Conservation (phyloP, 345 rosid species). For the Raphanus raphanistrum region DNA sequence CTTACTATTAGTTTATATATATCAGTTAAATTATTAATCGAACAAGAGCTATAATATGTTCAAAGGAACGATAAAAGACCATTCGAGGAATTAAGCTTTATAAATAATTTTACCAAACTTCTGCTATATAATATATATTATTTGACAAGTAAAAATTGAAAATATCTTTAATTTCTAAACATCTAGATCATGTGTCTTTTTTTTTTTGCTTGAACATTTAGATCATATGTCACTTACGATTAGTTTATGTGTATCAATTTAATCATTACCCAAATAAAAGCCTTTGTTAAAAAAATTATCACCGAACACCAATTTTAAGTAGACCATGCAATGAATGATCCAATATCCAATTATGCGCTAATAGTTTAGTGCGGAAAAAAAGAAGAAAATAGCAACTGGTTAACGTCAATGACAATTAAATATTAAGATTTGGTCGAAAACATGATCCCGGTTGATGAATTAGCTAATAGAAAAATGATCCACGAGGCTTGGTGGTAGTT, state of each 20-base stretch:
- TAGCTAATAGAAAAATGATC: neutral
- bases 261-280: too few species aligned
- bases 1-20: neutral
- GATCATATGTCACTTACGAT: neutral
- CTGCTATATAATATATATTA: too few species aligned
- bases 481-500: neutral
- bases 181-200: too few species aligned
- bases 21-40: neutral
- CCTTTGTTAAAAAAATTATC: neutral
- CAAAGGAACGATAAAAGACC: too few species aligned
- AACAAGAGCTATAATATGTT: neutral
- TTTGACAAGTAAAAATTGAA: neutral
- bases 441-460: neutral
- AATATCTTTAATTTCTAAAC: neutral
- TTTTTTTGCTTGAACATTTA: neutral
- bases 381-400: neutral
- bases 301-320: neutral
- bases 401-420: neutral
- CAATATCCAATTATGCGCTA: neutral
- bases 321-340: neutral
- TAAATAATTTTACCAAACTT: neutral
- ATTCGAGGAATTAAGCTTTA: neutral
- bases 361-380: neutral
- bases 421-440: constrained; percentile 6
- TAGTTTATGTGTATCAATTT: neutral